phyloP scores from a whole-genome alignment of 1,284 basidiomycete genomes.

The Pulveroboletus ridleyi region DNA sequence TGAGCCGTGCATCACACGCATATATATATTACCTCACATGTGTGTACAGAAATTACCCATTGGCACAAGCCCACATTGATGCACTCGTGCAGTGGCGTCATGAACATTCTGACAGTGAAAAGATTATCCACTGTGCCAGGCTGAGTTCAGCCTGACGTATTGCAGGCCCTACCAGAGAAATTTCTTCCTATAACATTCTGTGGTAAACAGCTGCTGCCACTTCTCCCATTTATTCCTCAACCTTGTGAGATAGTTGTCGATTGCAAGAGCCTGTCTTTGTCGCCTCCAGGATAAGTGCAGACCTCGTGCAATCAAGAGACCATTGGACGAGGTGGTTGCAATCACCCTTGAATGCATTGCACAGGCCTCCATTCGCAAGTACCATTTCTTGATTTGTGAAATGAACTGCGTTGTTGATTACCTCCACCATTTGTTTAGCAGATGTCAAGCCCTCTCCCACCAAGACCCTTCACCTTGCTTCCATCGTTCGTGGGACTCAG shows the following conservation, averaged over 20 bases:
- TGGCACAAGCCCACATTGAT: constrained; percentile 92
- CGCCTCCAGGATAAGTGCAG: constrained; percentile 30
- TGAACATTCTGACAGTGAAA: too few relatives aligned
- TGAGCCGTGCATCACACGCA: constrained; percentile 46
- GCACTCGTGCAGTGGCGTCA: constrained; percentile 49
- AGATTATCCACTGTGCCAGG: too few relatives aligned
- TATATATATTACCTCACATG: constrained; percentile 12
- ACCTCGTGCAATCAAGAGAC: neutral
- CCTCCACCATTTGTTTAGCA: too few relatives aligned
- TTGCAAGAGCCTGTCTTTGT: constrained; percentile 43
- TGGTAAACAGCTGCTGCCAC: too few relatives aligned
- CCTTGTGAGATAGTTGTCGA: constrained; percentile 38
- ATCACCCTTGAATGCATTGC: constrained; percentile 53
- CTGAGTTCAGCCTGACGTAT: too few relatives aligned
- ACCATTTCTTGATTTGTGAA: constrained; percentile 2
- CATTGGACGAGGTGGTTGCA: constrained; percentile 34
- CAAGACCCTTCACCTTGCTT: too few relatives aligned
- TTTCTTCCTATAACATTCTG: too few relatives aligned
- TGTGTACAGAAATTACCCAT: constrained; percentile 74
- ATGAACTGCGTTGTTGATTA: too few relatives aligned
- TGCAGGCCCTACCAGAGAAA: too few relatives aligned
- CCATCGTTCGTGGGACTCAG: too few relatives aligned
- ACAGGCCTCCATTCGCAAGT: constrained; percentile 47
- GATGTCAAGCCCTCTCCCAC: too few relatives aligned
- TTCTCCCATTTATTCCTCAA: too few relatives aligned